Conservation (phyloP, 306 rosid genomes). For the Acmispon strigosus region DNA sequence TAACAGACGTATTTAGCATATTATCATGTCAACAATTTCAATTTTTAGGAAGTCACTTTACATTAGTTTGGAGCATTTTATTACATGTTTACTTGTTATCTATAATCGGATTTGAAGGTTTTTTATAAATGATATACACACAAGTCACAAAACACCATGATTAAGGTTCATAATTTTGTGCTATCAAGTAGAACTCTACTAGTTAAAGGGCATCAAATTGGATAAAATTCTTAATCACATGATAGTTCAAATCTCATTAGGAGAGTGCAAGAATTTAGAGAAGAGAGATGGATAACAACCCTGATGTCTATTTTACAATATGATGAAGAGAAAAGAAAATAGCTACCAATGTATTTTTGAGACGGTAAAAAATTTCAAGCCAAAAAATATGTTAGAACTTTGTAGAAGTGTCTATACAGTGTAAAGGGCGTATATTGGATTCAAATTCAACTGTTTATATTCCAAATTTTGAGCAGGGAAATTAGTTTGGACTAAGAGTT, state of each 20-base stretch:
- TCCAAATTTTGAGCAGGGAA: not conserved
- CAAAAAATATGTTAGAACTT: not conserved
- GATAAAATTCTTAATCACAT: not conserved
- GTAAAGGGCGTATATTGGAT: not conserved
- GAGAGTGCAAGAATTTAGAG: not conserved
- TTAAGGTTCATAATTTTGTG: not conserved
- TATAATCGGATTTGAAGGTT: not conserved
- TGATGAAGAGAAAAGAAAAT: too few relatives aligned
- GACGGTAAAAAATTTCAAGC: not conserved
- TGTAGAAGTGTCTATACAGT: not conserved
- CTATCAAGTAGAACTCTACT: not conserved
- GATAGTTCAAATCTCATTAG: not conserved
- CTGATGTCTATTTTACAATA: not conserved
- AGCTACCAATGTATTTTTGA: too few relatives aligned
- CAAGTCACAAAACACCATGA: not conserved
- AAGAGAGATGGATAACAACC: not conserved
- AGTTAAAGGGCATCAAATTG: not conserved
- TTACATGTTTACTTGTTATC: not conserved
- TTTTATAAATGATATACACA: not conserved
- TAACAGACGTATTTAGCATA: constrained; percentile 15
- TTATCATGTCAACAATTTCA: not conserved
- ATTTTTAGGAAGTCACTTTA: not conserved
- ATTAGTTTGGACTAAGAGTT: not conserved
- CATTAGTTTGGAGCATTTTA: too few relatives aligned
- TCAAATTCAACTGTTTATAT: not conserved